A percentile compares a stretch with the other conserved stretches of the same genome.
Evolutionary conservation across 305 asterid species (phyloP).

Genomic region (Fraxinus ornus): DNA sequence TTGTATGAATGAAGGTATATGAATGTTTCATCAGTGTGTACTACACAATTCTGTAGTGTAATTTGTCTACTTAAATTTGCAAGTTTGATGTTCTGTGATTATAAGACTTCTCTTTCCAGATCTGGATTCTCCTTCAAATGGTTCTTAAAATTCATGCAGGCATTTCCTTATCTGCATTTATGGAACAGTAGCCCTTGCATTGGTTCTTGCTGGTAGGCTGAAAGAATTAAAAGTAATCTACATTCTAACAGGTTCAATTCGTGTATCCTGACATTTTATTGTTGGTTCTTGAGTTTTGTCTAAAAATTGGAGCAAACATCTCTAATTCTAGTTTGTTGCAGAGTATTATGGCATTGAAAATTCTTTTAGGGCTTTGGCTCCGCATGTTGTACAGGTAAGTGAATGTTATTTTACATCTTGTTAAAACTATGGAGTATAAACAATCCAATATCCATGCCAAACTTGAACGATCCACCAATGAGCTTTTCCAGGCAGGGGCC

Average conservation of each 20-base stretch:
- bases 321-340: conserved; percentile 41
- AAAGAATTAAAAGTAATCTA: conserved; percentile 64
- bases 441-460: background rate
- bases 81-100: conserved; percentile 10
- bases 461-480: conserved; percentile 18
- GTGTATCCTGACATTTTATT: conserved; percentile 22
- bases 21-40: background rate
- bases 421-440: conserved; percentile 11
- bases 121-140: conserved; percentile 25
- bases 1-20: background rate
- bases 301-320: conserved; percentile 18
- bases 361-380: conserved; percentile 74
- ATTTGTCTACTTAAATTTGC: background rate
- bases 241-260: conserved; percentile 71
- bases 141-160: conserved; percentile 54
- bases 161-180: conserved; percentile 82
- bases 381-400: conserved; percentile 72
- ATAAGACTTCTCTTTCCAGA: background rate
- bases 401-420: conserved; percentile 8
- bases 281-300: conserved; percentile 27
- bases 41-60: conserved; percentile 15
- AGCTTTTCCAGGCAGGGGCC: background rate
- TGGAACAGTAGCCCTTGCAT: conserved; percentile 67
- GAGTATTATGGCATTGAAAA: conserved; percentile 86
- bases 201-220: conserved; percentile 84